Base-by-base conservation (phyloP, 768 basidiomycete genomes). In the Mycena vitilis region DNA sequence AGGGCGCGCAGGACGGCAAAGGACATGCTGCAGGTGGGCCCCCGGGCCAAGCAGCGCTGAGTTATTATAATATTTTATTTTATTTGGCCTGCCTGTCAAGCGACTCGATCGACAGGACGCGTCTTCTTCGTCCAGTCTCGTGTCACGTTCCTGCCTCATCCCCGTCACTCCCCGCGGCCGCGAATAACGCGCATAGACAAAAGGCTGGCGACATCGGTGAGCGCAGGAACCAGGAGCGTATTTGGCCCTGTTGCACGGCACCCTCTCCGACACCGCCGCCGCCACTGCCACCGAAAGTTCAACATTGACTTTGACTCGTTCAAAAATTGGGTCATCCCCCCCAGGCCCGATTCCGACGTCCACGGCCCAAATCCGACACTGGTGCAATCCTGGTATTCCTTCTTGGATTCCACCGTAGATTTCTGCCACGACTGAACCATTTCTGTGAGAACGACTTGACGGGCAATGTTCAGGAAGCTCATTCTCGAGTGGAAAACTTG, bases 1-100 rank as follows among this genome's bases (percentile, higher is more conserved):
- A 93, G 85, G 40, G 87, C 86, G 53, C 87, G 86, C 61, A 93
- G 85, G 62, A 84, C 82, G 37, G 88, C 82, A 71, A 93, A 88
- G 60, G 91, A 89, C 87, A 58, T 37, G 12, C 40, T 40, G 42
- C 20, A 23, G 22, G 42, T 42, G 9, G 54, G 48, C 49, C 57
- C 30, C 30, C 30, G 30, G 30, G 30, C 3, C 30, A 30, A 59
- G 20, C 15, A 7, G 30, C 40, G n/a, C n/a, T n/a, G 5, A 47
- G 25, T 48, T n/a, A 23, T 16, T 40, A 55, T 56, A 13, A 10
- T 54, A 54, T 20, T 20, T 54, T 37, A 34, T 25, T 54, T 15
- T 22, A 57, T 44, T 58, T 45, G 40, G 47, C 47, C 10, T 25
- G 34, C 18, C 58, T 66, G 65, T 45, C 51, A 60, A 38, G 15